phyloP scores from a whole-genome alignment of 345 rosid genomes.

The Brassica carinata region DNA sequence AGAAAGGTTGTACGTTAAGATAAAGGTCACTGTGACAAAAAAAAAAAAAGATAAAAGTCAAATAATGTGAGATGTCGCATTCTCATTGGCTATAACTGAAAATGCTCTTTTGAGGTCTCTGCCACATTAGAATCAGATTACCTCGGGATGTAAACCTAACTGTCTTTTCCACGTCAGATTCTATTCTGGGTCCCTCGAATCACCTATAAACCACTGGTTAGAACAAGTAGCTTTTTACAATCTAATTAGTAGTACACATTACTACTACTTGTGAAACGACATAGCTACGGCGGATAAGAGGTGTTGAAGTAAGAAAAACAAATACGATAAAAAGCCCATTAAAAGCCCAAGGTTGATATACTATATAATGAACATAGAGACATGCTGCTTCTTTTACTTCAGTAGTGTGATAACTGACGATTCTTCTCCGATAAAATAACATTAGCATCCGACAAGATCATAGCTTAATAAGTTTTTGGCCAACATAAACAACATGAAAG shows the following conservation, averaged over 20 bases:
- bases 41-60: background rate
- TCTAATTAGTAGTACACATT: background rate
- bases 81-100: slow-evolving; percentile 8
- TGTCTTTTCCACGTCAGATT: slow-evolving; percentile 15
- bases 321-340: background rate
- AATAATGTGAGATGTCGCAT: background rate
- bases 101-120: slow-evolving; percentile 4
- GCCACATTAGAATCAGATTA: background rate
- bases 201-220: background rate
- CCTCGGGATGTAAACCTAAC: slow-evolving; percentile 5
- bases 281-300: background rate
- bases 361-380: background rate
- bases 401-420: slow-evolving; percentile 13
- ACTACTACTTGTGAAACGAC: background rate
- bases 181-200: slow-evolving; percentile 2
- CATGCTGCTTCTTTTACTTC: background rate
- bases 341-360: background rate
- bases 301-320: background rate
- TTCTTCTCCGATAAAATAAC: slow-evolving; percentile 9
- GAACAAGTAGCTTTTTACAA: background rate
- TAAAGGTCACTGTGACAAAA: background rate
- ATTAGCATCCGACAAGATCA: slow-evolving; percentile 12
- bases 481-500: slow-evolving; percentile 15
- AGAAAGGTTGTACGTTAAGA: background rate
- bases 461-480: background rate